A percentile compares a stretch with the other conserved stretches of the same genome.
These are phyloP conservation scores for Talaromyces thailandensis DNA, from an alignment of 495 filamentous ascomycete species.

Conservation along the genomic window DNA sequence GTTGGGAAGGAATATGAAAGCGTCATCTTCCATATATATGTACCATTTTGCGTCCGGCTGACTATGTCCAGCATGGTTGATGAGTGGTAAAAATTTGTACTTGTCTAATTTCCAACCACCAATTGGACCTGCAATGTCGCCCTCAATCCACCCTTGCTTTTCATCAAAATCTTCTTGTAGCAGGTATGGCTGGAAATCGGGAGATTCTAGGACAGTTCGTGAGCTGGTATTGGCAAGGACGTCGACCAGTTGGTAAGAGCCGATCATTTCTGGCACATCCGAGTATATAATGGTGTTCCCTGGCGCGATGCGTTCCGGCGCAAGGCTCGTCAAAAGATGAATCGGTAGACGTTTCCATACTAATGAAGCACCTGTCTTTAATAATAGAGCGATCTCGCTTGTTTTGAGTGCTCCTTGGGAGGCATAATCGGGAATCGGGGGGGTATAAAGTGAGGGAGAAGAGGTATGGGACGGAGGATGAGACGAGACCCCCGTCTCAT, in stretches of 20 bases:
- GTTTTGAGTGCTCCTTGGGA: neutral
- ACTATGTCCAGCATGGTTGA: slow-evolving; percentile 27
- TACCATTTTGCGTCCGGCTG: slow-evolving; percentile 48
- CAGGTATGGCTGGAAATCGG: neutral
- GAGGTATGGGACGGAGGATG: neutral
- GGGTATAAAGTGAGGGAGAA: neutral
- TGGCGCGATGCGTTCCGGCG: slow-evolving; percentile 14
- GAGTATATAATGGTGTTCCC: slow-evolving; percentile 25
- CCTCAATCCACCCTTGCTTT: neutral
- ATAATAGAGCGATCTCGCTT: slow-evolving; percentile 24
- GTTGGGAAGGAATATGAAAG: slow-evolving; percentile 49
- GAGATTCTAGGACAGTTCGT: slow-evolving; percentile 11
- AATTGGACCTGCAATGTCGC: neutral
- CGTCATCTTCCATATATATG: slow-evolving; percentile 53
- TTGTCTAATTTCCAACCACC: slow-evolving; percentile 29
- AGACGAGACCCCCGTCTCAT: neutral
- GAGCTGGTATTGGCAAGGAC: slow-evolving; percentile 22
- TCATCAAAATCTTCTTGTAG: neutral
- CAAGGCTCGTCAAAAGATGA: slow-evolving; percentile 16
- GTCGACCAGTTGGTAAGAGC: slow-evolving; percentile 23
- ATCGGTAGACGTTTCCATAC: slow-evolving; percentile 26
- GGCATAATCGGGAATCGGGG: neutral
- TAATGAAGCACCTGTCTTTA: slow-evolving; percentile 30
- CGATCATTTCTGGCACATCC: slow-evolving; percentile 25
- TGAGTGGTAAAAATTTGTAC: slow-evolving; percentile 40